Conservation (phyloP, 2,329 filamentous ascomycete species). For the Clonostachys sp. region DNA sequence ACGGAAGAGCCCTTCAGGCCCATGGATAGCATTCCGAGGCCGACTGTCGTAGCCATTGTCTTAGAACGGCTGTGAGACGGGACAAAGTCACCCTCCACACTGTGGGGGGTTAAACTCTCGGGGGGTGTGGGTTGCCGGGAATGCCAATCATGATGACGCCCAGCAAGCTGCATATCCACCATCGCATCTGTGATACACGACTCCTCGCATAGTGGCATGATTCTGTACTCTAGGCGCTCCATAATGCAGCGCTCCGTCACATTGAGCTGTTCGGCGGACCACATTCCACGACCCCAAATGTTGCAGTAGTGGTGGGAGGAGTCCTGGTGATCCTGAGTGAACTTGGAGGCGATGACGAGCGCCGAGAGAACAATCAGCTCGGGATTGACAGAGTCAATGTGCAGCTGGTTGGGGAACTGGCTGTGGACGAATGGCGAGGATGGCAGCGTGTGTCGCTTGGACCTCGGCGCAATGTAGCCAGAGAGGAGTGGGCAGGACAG, state of each 20-base stretch:
- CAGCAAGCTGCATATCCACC: constrained; percentile 61
- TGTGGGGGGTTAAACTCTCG: constrained; percentile 10
- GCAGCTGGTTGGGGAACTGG: constrained; percentile 29
- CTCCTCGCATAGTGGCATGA: constrained; percentile 55
- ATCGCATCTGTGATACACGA: constrained; percentile 54
- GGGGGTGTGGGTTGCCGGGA: constrained; percentile 18
- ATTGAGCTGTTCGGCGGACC: constrained; percentile 59
- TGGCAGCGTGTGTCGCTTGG: constrained; percentile 45
- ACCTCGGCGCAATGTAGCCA: constrained; percentile 10
- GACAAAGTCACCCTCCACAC: constrained; percentile 17
- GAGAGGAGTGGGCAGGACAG: constrained; percentile 47
- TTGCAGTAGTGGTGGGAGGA: constrained; percentile 47
- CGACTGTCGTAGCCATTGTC: constrained; percentile 13
- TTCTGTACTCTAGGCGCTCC: constrained; percentile 59
- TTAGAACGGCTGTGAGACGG: constrained; percentile 26
- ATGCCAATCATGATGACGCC: constrained; percentile 17
- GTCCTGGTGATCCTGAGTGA: constrained; percentile 55
- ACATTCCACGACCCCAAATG: constrained; percentile 49
- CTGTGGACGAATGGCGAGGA: constrained; percentile 23
- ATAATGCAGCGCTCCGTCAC: constrained; percentile 60
- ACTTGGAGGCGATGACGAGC: constrained; percentile 61
- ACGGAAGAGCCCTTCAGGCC: no score
- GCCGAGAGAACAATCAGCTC: constrained; percentile 61
- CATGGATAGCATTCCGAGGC: no score
- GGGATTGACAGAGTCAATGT: constrained; percentile 57